phyloP scores from a whole-genome alignment of 2,329 filamentous ascomycete species.

The Annulohypoxylon truncatum region DNA sequence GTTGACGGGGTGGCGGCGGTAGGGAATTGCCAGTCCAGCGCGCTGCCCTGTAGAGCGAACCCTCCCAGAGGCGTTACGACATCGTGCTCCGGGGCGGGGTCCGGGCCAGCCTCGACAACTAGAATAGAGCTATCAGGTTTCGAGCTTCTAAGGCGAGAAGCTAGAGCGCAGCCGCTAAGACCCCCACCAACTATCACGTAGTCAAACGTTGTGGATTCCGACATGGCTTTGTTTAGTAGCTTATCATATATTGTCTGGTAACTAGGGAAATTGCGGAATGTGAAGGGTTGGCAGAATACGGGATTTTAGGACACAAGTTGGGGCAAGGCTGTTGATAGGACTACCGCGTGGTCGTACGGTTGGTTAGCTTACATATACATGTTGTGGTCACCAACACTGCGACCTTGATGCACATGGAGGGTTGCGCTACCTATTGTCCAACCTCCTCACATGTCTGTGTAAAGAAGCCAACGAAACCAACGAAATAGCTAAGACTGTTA shows the following conservation, averaged over 20 bases:
- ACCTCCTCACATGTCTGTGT: background rate
- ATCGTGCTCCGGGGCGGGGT: constrained; percentile 16
- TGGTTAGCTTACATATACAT: background rate
- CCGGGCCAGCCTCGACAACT: constrained; percentile 15
- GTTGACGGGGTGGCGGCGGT: constrained; percentile 14
- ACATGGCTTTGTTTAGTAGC: constrained; percentile 4
- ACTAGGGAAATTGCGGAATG: background rate
- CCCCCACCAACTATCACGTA: constrained; percentile 25
- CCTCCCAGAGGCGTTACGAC: constrained; percentile 6
- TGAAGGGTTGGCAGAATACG: background rate
- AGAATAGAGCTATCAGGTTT: constrained; percentile 7
- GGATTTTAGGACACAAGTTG: background rate
- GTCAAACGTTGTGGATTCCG: background rate
- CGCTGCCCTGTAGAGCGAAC: constrained; percentile 14
- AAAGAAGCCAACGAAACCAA: background rate
- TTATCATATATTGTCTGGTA: background rate
- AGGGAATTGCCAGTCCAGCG: constrained; percentile 19
- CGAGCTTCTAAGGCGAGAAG: constrained; percentile 7
- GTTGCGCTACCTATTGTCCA: background rate
- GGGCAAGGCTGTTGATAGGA: background rate
- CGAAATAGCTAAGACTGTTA: background rate
- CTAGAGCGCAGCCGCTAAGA: constrained; percentile 16
- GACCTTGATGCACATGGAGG: background rate
- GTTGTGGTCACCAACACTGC: background rate
- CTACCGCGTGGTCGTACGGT: background rate